Evolutionary conservation across 306 rosid species (phyloP).

Genomic region (Prunus dulcis): DNA sequence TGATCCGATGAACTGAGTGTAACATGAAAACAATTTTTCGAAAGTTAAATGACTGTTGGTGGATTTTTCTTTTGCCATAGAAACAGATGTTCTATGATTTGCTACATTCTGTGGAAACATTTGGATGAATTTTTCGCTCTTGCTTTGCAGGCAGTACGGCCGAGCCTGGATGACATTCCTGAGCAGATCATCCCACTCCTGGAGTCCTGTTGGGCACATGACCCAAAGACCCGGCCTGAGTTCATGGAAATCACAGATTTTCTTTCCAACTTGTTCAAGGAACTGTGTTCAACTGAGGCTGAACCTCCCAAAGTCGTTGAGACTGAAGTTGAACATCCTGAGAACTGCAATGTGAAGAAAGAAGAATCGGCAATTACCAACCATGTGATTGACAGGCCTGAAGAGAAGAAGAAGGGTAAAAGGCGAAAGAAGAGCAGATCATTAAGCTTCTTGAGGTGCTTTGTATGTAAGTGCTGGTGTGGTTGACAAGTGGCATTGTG

Average conservation of each 20-base stretch:
- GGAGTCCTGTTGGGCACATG: constrained; percentile 59
- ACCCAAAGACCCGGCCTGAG: constrained; percentile 54
- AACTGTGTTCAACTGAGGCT: neutral
- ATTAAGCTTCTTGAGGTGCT: constrained; percentile 17
- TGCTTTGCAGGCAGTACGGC: constrained; percentile 44
- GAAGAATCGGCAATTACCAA: neutral
- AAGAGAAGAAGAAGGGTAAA: neutral
- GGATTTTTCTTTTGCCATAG: neutral
- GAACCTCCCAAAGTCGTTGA: constrained; percentile 11
- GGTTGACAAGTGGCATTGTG: constrained; percentile 17
- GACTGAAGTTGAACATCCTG: constrained; percentile 21
- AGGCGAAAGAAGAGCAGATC: constrained; percentile 16
- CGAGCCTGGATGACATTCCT: constrained; percentile 50
- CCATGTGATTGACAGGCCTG: neutral
- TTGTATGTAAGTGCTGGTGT: constrained; percentile 2
- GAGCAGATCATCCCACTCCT: constrained; percentile 33
- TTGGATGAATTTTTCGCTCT: constrained; percentile 7
- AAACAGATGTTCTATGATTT: neutral
- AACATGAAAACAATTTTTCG: neutral
- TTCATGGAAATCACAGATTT: constrained; percentile 36
- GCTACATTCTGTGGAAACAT: neutral
- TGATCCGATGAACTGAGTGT: neutral
- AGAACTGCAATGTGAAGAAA: neutral
- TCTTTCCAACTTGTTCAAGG: constrained; percentile 24
- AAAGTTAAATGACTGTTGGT: neutral